Evolutionary conservation across 257 asterid species (phyloP).

Genomic region (Perilla frutescens): DNA sequence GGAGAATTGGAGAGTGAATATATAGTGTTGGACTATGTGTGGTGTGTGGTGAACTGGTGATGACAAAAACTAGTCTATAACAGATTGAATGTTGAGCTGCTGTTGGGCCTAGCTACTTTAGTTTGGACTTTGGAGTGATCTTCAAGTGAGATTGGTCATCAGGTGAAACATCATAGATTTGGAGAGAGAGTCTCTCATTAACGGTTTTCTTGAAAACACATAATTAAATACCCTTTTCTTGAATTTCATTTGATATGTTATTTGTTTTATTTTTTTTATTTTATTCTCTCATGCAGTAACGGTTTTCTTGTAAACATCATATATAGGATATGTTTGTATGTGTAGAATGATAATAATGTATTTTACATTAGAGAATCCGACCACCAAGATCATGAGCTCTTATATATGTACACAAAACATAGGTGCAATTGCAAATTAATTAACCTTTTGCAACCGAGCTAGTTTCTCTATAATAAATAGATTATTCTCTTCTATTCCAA

Average conservation of each 20-base stretch:
- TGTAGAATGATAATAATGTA: no score
- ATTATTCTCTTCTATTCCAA: no score
- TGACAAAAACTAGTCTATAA: slow-evolving; percentile 18
- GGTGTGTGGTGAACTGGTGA: background rate
- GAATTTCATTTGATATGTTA: background rate
- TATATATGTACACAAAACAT: no score
- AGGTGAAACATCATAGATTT: slow-evolving; percentile 30
- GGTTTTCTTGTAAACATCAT: no score
- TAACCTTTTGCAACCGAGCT: no score
- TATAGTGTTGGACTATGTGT: slow-evolving; percentile 28
- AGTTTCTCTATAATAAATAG: no score
- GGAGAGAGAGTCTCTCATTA: background rate
- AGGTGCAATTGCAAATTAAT: no score
- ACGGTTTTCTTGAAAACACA: slow-evolving; percentile 1
- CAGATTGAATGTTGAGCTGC: slow-evolving; percentile 39
- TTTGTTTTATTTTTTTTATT: background rate
- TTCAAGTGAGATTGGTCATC: slow-evolving; percentile 47
- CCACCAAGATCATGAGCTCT: no score
- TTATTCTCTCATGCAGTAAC: no score
- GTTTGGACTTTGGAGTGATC: slow-evolving; percentile 55
- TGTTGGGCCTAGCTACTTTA: slow-evolving; percentile 35
- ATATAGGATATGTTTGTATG: no score
- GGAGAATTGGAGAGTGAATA: slow-evolving; percentile 20
- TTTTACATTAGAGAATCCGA: no score
- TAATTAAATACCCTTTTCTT: slow-evolving; percentile 8